A percentile compares a stretch with the other conserved stretches of the same genome.
These are phyloP conservation scores for Taphrina sp. DNA, from an alignment of 1,139 yeast species.

Conservation along the genomic window DNA sequence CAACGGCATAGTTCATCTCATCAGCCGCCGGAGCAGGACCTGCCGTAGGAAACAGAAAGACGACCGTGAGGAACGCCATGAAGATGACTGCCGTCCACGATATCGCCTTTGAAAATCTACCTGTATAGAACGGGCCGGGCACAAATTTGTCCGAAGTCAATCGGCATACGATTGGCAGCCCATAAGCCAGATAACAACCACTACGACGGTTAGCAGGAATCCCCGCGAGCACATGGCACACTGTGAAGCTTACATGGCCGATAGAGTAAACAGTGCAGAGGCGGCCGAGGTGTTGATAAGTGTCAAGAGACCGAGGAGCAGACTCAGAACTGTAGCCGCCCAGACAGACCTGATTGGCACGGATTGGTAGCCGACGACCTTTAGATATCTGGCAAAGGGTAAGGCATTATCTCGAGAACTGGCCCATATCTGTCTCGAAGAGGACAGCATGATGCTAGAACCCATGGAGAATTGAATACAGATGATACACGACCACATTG, in stretches of 20 bases:
- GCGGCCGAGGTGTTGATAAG: slow-evolving; percentile 62
- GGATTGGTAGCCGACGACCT: slow-evolving; percentile 48
- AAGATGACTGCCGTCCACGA: slow-evolving; percentile 39
- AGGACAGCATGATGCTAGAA: slow-evolving; percentile 61
- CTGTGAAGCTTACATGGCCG: slow-evolving; percentile 52
- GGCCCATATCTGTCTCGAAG: slow-evolving; percentile 82
- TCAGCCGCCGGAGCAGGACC: slow-evolving; percentile 35
- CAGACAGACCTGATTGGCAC: slow-evolving; percentile 64
- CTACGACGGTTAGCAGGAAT: neutral
- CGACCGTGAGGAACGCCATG: slow-evolving; percentile 54
- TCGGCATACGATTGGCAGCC: slow-evolving; percentile 55
- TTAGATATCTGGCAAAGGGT: slow-evolving; percentile 53
- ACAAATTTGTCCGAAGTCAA: slow-evolving; percentile 49
- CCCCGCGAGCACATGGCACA: no score
- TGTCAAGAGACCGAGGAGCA: slow-evolving; percentile 58
- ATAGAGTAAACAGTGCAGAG: slow-evolving; percentile 57
- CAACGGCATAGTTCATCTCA: slow-evolving; percentile 61
- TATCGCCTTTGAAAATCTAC: slow-evolving; percentile 50
- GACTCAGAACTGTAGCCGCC: slow-evolving; percentile 52
- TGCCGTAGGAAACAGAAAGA: slow-evolving; percentile 38
- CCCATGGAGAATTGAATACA: slow-evolving; percentile 47
- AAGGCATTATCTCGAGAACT: slow-evolving; percentile 86
- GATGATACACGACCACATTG: slow-evolving; percentile 58
- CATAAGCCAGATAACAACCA: slow-evolving; percentile 56
- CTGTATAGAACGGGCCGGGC: slow-evolving; percentile 66